Conservation (phyloP, 192 early-diverging fungal species). For the Geosiphon pyriformis region DNA sequence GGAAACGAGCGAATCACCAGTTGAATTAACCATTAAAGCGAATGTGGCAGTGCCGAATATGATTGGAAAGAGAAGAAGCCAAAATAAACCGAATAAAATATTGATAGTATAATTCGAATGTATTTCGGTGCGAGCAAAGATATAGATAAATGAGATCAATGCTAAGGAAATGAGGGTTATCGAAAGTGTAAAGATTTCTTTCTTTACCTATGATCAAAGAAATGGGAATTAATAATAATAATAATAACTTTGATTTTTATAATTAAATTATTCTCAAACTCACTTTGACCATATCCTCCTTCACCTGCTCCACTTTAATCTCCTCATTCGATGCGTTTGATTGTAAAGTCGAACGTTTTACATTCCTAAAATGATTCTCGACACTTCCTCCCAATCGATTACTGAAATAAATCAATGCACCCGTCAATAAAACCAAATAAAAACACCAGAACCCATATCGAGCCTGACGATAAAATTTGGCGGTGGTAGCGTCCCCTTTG, state of each 20-base stretch:
- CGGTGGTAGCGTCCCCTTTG: not conserved
- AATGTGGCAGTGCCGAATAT: not conserved
- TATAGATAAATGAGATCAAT: not conserved
- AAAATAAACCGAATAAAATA: not conserved
- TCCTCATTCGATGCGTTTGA: no score
- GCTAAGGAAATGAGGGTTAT: not conserved
- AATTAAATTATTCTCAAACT: no score
- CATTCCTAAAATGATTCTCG: not conserved
- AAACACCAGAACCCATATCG: not conserved
- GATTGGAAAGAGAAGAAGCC: not conserved
- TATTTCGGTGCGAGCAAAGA: not conserved
- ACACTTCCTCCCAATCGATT: not conserved
- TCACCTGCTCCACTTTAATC: no score
- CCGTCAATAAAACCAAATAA: not conserved
- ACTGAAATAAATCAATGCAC: not conserved
- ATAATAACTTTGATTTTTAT: no score
- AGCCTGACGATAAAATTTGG: not conserved
- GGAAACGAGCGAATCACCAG: not conserved
- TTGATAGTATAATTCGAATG: not conserved
- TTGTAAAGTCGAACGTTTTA: not conserved
- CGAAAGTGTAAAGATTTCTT: not conserved
- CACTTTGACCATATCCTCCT: no score
- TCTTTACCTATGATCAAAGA: not conserved
- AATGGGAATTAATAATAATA: not conserved
- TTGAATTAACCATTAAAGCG: not conserved